Evolutionary conservation across 768 basidiomycete species (phyloP), one percentile per base, ranked within the genome.

Genomic region (Hebeloma cylindrosporum): DNA sequence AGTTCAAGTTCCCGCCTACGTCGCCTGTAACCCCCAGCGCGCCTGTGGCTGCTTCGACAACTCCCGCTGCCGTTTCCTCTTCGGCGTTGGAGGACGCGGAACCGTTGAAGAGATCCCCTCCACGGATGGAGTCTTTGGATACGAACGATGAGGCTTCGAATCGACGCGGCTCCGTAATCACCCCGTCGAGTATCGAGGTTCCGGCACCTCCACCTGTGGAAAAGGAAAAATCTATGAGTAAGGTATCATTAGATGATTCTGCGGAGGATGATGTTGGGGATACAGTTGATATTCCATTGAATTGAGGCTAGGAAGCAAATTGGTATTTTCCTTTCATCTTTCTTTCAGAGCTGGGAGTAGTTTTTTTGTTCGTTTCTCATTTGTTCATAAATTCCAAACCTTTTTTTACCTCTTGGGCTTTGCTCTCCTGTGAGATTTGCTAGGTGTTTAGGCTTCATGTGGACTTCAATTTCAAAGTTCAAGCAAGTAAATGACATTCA

Each of bases 161-260:
- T 20, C 42, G 52, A 17, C 52, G 40, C 17, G 53, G 62, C n/a
- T 50, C 47, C 27, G 65, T 82, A 3, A 68, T 83, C 17, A 73
- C 79, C 14, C 81, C 83, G 2, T 74, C 80, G 17, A 81, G 70
- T 40, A 83, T 86, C 9, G 86, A 90, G 58, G 83, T 90, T 5
- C 88, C 86, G 3, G 82, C 88, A 0, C 88, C 88, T 3, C 86
- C 88, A 18, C 85, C 85, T 0, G 74, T 87, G 10, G 83, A 86
- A 60, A 88, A 91, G 65, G 85, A 89, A 61, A 68, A 64, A 25
- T 60, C 67, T 40, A 58, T 67, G 49, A 66, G 63, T 46, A 43
- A 33, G 13, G 42, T 53, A 9, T 56, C 56, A n/a, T 34, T 56
- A 28, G 54, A 52, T 23, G 83, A 80, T 23, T 77, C 82, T 7